phyloP scores from a whole-genome alignment of 2,329 filamentous ascomycete species.

The Sclerotinia trifoliorum region DNA sequence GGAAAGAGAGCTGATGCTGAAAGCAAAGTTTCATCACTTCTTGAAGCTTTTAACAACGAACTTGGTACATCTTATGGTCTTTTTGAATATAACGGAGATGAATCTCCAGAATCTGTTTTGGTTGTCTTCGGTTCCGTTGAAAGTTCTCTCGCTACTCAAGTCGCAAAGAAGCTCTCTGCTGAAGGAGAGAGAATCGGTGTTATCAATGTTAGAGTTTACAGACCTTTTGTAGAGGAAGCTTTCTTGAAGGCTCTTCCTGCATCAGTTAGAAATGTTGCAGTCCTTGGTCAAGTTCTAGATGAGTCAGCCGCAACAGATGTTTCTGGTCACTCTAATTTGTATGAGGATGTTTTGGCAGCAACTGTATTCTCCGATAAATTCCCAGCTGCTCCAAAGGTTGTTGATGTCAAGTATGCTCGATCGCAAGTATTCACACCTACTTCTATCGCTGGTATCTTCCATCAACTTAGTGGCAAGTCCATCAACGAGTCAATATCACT shows the following conservation, averaged over 20 bases:
- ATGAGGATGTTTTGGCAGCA: conserved; percentile 85
- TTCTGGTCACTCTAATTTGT: conserved; percentile 79
- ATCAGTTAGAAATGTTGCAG: conserved; percentile 72
- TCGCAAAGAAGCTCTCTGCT: conserved; percentile 69
- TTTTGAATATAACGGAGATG: conserved; percentile 92
- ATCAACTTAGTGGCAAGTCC: conserved; percentile 50
- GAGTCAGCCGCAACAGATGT: conserved; percentile 70
- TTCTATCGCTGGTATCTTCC: conserved; percentile 51
- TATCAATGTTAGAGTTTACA: conserved; percentile 88
- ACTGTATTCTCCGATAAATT: conserved; percentile 74
- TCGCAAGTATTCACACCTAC: conserved; percentile 56
- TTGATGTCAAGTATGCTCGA: conserved; percentile 89
- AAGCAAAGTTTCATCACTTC: conserved; percentile 67
- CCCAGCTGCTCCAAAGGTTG: conserved; percentile 60
- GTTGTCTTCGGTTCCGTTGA: conserved; percentile 93
- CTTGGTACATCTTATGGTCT: conserved; percentile 89
- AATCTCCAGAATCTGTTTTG: conserved; percentile 74
- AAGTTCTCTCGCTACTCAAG: conserved; percentile 79
- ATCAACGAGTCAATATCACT: conserved; percentile 33
- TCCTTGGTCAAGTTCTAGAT: conserved; percentile 84
- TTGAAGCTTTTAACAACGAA: conserved; percentile 80
- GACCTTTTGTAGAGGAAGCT: conserved; percentile 91
- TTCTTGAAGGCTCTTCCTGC: conserved; percentile 81
- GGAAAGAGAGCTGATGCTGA: conserved; percentile 71
- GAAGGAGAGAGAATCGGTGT: conserved; percentile 79